These are phyloP conservation scores for Fusarium subtropicale DNA, from an alignment of 2,329 filamentous ascomycete genomes.

Conservation along the genomic window DNA sequence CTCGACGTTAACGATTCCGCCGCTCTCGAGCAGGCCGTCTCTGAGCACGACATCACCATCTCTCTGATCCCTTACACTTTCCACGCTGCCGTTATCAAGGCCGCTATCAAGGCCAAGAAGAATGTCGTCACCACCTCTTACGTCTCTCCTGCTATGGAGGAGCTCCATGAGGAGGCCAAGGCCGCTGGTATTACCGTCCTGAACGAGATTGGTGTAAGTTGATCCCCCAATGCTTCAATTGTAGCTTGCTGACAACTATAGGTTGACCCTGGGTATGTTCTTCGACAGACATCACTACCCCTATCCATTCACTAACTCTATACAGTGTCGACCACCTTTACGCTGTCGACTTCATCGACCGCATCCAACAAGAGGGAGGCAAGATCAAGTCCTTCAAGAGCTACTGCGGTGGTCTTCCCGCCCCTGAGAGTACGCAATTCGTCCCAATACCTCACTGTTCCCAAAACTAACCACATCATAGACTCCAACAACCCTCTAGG, in stretches of 20 bases:
- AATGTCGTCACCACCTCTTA: conserved; percentile 96
- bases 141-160: conserved; percentile 91
- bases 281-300: not conserved
- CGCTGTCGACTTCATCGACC: conserved; percentile 87
- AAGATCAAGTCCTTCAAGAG: conserved; percentile 85
- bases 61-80: conserved; percentile 91
- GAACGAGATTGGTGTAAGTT: conserved; percentile 87
- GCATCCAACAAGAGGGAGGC: conserved; percentile 88
- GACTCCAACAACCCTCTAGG: conserved; percentile 85
- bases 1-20: conserved; percentile 83
- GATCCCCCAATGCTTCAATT: not conserved
- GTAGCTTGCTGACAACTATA: conserved; percentile 3
- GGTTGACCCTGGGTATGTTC: conserved; percentile 43
- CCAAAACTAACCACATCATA: conserved; percentile 11
- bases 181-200: conserved; percentile 95
- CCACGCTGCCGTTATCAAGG: conserved; percentile 91
- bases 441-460: not conserved
- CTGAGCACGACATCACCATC: conserved; percentile 82
- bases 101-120: conserved; percentile 93
- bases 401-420: conserved; percentile 84
- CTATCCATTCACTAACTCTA: conserved; percentile 1
- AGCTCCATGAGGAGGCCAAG: conserved; percentile 85
- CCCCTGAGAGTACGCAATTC: conserved; percentile 60
- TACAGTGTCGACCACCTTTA: conserved; percentile 60
- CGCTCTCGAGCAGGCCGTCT: conserved; percentile 84